Conservation (phyloP, 2,329 filamentous ascomycete genomes). For the Fusarium sp. region DNA sequence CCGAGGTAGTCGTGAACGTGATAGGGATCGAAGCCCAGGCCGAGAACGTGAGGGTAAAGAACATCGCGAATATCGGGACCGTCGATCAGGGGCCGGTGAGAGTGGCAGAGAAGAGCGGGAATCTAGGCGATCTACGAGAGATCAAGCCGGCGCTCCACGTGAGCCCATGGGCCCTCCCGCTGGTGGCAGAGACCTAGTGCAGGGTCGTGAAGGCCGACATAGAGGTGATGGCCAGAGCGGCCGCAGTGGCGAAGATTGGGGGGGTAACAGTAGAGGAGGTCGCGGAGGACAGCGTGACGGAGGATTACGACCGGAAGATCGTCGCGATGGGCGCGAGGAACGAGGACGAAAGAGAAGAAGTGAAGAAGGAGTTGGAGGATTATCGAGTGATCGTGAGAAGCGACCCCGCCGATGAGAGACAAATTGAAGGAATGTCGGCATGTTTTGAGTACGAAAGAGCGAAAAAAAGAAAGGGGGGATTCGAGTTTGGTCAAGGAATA, state of each 20-base stretch:
- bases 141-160: slow-evolving; percentile 44
- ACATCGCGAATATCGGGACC: slow-evolving; percentile 60
- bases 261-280: slow-evolving; percentile 51
- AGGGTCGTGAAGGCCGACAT: slow-evolving; percentile 53
- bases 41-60: slow-evolving; percentile 64
- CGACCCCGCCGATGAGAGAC: slow-evolving; percentile 61
- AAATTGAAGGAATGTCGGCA: slow-evolving; percentile 24
- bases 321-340: slow-evolving; percentile 54
- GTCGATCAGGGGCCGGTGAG: slow-evolving; percentile 55
- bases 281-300: slow-evolving; percentile 53
- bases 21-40: slow-evolving; percentile 62
- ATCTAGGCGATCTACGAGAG: slow-evolving; percentile 49
- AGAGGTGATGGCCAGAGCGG: slow-evolving; percentile 47
- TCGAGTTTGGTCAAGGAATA: slow-evolving; percentile 26
- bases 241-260: slow-evolving; percentile 54
- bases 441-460: slow-evolving; percentile 39
- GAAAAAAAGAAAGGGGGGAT: slow-evolving; percentile 7
- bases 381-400: slow-evolving; percentile 65
- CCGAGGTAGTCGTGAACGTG: slow-evolving; percentile 65
- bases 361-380: slow-evolving; percentile 60
- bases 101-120: slow-evolving; percentile 54
- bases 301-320: slow-evolving; percentile 51
- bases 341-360: slow-evolving; percentile 59
- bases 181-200: slow-evolving; percentile 51
- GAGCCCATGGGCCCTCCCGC: slow-evolving; percentile 51